phyloP scores from a whole-genome alignment of 352 stramenopile genomes.

The Globisporangium cylindrosporum region DNA sequence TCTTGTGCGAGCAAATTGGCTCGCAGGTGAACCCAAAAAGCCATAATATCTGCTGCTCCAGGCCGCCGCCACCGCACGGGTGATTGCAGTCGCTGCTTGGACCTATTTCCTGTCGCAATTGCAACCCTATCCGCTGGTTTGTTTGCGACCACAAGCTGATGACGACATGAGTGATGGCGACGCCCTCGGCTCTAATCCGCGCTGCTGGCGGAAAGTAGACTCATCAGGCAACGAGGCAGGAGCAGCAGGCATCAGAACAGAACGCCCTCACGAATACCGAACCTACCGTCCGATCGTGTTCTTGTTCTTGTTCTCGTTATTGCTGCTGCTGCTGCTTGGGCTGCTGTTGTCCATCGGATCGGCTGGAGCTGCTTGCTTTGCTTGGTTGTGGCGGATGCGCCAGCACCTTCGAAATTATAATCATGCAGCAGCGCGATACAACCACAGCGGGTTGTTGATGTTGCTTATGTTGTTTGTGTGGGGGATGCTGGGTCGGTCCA shows the following conservation, averaged over 20 bases:
- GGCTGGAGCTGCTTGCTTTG: background rate
- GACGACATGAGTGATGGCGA: background rate
- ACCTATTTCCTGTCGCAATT: background rate
- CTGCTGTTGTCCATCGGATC: background rate
- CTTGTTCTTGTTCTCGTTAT: background rate
- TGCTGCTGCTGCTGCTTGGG: background rate
- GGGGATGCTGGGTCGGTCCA: background rate
- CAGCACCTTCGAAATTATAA: background rate
- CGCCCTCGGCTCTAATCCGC: background rate
- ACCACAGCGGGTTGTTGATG: background rate
- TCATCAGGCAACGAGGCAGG: background rate
- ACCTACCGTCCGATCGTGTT: too few species aligned
- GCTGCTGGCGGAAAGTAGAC: background rate
- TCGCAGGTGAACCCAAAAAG: background rate
- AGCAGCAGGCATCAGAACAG: background rate
- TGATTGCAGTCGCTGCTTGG: background rate
- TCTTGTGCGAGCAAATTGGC: background rate
- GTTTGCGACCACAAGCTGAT: background rate
- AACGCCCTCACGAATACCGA: background rate
- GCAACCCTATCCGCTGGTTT: constrained; percentile 4
- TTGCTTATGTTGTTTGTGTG: background rate
- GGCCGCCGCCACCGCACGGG: background rate
- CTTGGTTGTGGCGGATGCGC: background rate
- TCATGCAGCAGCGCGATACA: background rate
- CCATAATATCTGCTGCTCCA: too few species aligned